Conservation (phyloP, 2,329 filamentous ascomycete genomes). For the Ascochyta rabiei region DNA sequence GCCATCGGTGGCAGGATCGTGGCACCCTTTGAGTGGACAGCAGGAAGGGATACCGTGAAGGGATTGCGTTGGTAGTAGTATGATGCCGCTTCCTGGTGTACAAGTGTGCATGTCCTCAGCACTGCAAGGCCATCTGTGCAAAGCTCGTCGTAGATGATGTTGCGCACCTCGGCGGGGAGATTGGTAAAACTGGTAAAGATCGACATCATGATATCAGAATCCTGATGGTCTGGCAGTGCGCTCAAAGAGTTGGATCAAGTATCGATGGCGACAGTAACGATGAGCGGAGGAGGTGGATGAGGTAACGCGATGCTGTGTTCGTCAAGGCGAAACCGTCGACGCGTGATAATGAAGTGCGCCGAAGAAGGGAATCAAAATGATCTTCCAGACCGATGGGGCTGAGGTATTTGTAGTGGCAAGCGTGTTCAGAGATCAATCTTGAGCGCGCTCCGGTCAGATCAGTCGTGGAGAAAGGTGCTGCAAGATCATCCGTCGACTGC, state of each 20-base stretch:
- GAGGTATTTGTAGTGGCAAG: background rate
- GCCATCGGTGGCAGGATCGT: background rate
- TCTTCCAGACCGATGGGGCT: no score
- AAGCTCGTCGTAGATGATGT: constrained; percentile 24
- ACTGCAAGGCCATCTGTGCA: constrained; percentile 15
- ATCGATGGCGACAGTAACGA: background rate
- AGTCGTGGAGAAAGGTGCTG: background rate
- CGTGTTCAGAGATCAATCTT: background rate
- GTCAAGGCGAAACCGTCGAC: background rate
- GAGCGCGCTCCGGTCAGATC: background rate
- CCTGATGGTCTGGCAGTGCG: background rate
- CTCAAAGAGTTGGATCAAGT: background rate
- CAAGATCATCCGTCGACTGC: background rate
- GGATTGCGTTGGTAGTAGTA: constrained; percentile 30
- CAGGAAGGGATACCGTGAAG: constrained; percentile 21
- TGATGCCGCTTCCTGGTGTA: constrained; percentile 28
- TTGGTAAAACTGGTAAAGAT: constrained; percentile 14
- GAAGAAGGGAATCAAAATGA: background rate
- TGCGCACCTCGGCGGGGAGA: constrained; percentile 28
- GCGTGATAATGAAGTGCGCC: background rate
- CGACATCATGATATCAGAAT: no score
- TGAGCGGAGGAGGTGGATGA: background rate
- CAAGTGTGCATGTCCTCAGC: constrained; percentile 21
- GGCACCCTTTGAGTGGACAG: background rate
- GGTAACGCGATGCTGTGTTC: background rate